phyloP scores from a whole-genome alignment of 2,329 filamentous ascomycete genomes.

The Dendrostoma leiphaemia region DNA sequence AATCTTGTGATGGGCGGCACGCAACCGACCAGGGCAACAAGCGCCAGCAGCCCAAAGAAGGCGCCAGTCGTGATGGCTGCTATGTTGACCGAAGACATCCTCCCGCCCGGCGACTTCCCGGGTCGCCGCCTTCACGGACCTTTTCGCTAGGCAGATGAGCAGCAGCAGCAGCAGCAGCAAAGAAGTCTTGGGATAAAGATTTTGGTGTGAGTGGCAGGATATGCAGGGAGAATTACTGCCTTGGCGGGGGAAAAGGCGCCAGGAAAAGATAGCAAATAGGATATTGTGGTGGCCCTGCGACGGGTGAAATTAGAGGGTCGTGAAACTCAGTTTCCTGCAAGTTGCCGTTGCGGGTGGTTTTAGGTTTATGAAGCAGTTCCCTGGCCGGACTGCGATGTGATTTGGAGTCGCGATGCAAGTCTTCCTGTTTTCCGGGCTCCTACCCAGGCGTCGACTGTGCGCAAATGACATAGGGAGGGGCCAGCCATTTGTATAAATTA shows the following conservation, averaged over 20 bases:
- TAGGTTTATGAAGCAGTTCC: not conserved
- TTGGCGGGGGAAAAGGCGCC: too few species aligned
- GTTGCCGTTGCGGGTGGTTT: not conserved
- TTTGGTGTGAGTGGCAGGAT: too few species aligned
- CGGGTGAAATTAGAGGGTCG: not conserved
- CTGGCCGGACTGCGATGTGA: not conserved
- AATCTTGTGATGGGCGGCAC: slow-evolving; percentile 16
- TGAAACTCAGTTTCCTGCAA: not conserved
- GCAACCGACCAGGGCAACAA: slow-evolving; percentile 9
- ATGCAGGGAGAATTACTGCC: too few species aligned
- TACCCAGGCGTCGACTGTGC: not conserved
- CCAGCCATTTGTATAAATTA: too few species aligned
- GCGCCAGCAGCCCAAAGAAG: slow-evolving; percentile 14
- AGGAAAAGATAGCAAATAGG: not conserved
- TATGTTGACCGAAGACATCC: slow-evolving; percentile 15
- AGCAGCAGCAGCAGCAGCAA: too few species aligned
- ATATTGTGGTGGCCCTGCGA: not conserved
- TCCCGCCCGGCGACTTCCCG: not conserved
- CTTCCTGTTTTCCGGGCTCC: not conserved
- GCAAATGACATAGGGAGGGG: not conserved
- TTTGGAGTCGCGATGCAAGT: not conserved
- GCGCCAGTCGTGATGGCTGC: slow-evolving; percentile 14
- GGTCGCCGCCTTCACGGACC: too few species aligned
- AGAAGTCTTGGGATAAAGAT: too few species aligned
- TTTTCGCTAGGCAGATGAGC: too few species aligned